Evolutionary conservation across 768 basidiomycete species (phyloP).

Genomic region (Rhizopogon rudus): DNA sequence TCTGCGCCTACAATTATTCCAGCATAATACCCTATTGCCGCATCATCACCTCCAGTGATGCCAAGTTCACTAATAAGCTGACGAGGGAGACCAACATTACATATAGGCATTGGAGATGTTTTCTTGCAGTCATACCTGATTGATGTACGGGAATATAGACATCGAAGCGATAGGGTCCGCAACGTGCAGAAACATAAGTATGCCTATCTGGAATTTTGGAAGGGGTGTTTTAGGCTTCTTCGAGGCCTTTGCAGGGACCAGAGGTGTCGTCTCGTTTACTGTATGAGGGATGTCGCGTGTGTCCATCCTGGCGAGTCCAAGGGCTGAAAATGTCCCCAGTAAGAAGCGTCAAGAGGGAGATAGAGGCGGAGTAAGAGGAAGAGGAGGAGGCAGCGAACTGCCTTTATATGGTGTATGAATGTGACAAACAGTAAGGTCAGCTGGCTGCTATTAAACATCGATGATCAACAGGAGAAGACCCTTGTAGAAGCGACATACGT

Average conservation of each 20-base stretch:
- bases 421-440: neutral
- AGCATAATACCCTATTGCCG: slow-evolving; percentile 65
- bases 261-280: neutral
- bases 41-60: slow-evolving; percentile 57
- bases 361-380: neutral
- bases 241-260: neutral
- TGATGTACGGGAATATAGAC: slow-evolving; percentile 63
- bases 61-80: slow-evolving; percentile 62
- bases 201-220: slow-evolving; percentile 44
- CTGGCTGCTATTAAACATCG: neutral
- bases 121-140: slow-evolving; percentile 34
- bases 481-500: neutral
- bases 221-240: slow-evolving; percentile 35
- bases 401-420: neutral
- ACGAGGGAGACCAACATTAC: neutral
- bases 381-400: neutral
- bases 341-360: neutral
- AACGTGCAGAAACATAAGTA: slow-evolving; percentile 44
- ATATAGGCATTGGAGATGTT: neutral
- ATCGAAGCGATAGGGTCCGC: slow-evolving; percentile 53
- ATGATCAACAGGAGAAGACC: neutral
- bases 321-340: neutral
- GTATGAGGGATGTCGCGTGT: too few species aligned
- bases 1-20: slow-evolving; percentile 45
- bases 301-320: too few species aligned